phyloP scores from a whole-genome alignment of 768 basidiomycete species.

The Strobilomyces confusus region DNA sequence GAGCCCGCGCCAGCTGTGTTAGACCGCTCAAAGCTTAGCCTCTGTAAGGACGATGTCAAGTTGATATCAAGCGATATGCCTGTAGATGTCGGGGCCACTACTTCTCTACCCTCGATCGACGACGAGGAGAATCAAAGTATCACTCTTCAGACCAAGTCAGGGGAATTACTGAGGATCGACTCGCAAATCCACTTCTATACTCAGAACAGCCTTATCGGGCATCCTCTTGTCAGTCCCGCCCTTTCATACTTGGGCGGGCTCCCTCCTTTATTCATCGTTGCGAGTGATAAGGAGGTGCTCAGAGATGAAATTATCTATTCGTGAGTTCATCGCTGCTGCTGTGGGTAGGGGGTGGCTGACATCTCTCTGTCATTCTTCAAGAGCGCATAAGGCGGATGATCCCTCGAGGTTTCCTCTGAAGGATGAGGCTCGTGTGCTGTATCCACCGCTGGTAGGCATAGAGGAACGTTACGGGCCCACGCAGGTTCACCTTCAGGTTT shows the following conservation, averaged over 20 bases:
- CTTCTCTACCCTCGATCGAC: slow-evolving; percentile 38
- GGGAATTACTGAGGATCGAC: slow-evolving; percentile 50
- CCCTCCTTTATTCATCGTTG: slow-evolving; percentile 81
- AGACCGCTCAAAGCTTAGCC: slow-evolving; percentile 6
- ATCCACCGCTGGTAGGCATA: slow-evolving; percentile 54
- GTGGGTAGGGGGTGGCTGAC: neutral
- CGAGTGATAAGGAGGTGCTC: slow-evolving; percentile 86
- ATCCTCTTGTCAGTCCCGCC: slow-evolving; percentile 82
- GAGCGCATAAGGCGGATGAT: slow-evolving; percentile 88
- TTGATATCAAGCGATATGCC: slow-evolving; percentile 30
- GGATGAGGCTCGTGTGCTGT: slow-evolving; percentile 45
- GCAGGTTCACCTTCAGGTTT: slow-evolving; percentile 87
- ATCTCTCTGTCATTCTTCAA: slow-evolving; percentile 23
- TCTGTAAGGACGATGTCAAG: slow-evolving; percentile 3
- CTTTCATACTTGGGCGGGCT: slow-evolving; percentile 85
- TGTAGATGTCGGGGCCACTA: slow-evolving; percentile 48
- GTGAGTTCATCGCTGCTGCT: slow-evolving; percentile 39
- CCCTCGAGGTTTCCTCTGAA: slow-evolving; percentile 62
- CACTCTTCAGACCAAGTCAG: slow-evolving; percentile 40
- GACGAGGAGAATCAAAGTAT: slow-evolving; percentile 42
- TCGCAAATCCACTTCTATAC: slow-evolving; percentile 86
- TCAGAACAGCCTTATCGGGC: slow-evolving; percentile 68
- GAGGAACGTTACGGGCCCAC: slow-evolving; percentile 57
- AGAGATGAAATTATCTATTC: slow-evolving; percentile 88
- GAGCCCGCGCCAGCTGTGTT: slow-evolving; percentile 6